phyloP scores from a whole-genome alignment of 2,329 filamentous ascomycete species.

The Aspergillus vadensis region DNA sequence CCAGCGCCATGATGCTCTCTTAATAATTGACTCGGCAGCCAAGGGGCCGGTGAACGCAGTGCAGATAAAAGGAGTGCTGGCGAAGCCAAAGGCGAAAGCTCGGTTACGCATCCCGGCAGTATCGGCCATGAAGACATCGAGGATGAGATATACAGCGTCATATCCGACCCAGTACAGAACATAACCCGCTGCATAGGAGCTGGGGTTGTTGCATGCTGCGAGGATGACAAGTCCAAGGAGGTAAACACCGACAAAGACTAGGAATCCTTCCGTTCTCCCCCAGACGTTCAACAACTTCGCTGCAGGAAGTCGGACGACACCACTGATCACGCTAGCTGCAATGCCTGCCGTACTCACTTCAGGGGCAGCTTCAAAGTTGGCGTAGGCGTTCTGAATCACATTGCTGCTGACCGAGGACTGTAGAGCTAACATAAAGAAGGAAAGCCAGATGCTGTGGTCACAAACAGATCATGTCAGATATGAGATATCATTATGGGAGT shows the following conservation, averaged over 20 bases:
- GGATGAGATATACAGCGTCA: constrained; percentile 57
- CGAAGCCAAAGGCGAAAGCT: constrained; percentile 61
- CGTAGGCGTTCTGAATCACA: constrained; percentile 54
- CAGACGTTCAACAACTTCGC: constrained; percentile 65
- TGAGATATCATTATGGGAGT: constrained; percentile 15
- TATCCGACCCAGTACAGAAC: constrained; percentile 64
- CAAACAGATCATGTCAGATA: background rate
- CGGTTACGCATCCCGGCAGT: constrained; percentile 63
- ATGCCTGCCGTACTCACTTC: constrained; percentile 56
- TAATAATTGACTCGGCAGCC: constrained; percentile 54
- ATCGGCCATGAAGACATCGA: constrained; percentile 65
- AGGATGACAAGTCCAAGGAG: constrained; percentile 60
- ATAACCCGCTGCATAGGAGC: constrained; percentile 64
- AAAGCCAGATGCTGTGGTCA: constrained; percentile 45
- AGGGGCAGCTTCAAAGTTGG: constrained; percentile 53
- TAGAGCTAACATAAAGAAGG: constrained; percentile 49
- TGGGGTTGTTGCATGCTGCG: constrained; percentile 61
- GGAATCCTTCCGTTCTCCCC: constrained; percentile 63
- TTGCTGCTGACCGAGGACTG: constrained; percentile 46
- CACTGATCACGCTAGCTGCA: constrained; percentile 58
- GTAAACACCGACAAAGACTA: constrained; percentile 52
- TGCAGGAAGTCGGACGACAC: constrained; percentile 61
- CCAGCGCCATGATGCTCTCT: constrained; percentile 61
- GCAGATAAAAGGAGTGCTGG: constrained; percentile 63
- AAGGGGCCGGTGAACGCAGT: constrained; percentile 59